phyloP scores from a whole-genome alignment of 345 rosid species.

The Mercurialis annua region DNA sequence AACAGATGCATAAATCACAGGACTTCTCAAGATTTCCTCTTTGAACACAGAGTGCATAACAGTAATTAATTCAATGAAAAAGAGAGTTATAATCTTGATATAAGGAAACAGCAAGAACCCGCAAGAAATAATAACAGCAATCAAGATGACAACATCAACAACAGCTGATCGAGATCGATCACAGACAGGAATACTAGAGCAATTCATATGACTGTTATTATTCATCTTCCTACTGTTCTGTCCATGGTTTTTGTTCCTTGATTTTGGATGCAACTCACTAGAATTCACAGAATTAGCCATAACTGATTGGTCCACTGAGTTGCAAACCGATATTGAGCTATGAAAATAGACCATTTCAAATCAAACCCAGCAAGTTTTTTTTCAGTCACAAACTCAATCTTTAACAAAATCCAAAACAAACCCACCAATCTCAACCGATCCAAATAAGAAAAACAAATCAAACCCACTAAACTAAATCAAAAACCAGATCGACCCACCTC shows the following conservation, averaged over 20 bases:
- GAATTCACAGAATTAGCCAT: conserved; percentile 61
- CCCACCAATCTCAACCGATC: conserved; percentile 24
- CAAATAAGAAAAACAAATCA: conserved; percentile 22
- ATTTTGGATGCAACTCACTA: conserved; percentile 37
- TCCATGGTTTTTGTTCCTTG: conserved; percentile 38
- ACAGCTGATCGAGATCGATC: conserved; percentile 72
- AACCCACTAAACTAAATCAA: conserved; percentile 22
- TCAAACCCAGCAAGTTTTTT: conserved; percentile 23
- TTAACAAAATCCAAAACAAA: conserved; percentile 12
- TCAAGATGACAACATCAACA: conserved; percentile 61
- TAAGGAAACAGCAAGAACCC: conserved; percentile 77
- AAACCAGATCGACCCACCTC: conserved; percentile 45
- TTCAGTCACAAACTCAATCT: not conserved
- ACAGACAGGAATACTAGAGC: conserved; percentile 41
- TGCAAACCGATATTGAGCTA: conserved; percentile 80
- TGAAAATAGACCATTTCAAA: conserved; percentile 79
- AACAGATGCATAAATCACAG: conserved; percentile 63
- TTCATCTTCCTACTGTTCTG: conserved; percentile 34
- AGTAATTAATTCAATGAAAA: conserved; percentile 38
- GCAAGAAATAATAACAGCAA: conserved; percentile 68
- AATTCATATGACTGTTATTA: conserved; percentile 35
- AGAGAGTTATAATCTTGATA: conserved; percentile 37
- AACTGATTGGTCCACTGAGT: conserved; percentile 62
- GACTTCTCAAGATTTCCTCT: conserved; percentile 62
- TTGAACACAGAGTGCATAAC: conserved; percentile 43